Base-by-base conservation (phyloP, 1,139 yeast species). In the Kazachstania sp. region DNA sequence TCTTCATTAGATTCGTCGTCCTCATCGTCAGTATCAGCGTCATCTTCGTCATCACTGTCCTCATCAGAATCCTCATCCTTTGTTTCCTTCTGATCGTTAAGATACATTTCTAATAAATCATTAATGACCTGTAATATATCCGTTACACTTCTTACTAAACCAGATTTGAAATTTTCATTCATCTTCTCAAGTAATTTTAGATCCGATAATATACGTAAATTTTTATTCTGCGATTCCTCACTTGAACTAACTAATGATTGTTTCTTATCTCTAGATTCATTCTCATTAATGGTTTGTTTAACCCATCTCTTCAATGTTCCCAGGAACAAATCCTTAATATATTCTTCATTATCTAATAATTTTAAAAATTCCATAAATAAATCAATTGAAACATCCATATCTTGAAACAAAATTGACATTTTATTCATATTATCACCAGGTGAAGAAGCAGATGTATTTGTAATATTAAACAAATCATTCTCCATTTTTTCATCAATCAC, bases 141-240 rank as follows among this genome's bases (percentile, higher is more conserved):
- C 5, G 64, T 62, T 0, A 94, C 84, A 3, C 83, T 77, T 35
- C 75, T 75, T 11, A 86, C 74, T 36, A 90, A 65, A 41, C 73
- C 73, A 9, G 79, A 78, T 51, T 78, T 82, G 55, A 83, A 83
- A 29, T 71, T 71, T 15, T 74, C 74, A n/a, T 81, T 78, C 39
- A 86, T 65, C 18, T 69, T 67, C 57, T 87, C 92, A 43, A 88
- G 66, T 16, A 86, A 60, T 50, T 83, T 77, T 50, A 86, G 70
- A 59, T 84, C 83, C 6, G 79, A 69, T 42, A 87, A 67, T 39
- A 77, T 72, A 16, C 73, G 57, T 49, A 82, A 74, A 6, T 88
- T 85, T 51, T 76, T 73, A 5, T 68, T 67, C 13, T 40, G 43
- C 1, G 66, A 72, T 2, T 60, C 68, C 2, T 59, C 62, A 3